Evolutionary conservation across 2,329 filamentous ascomycete species (phyloP), one percentile per base, ranked within the genome.

Genomic region (Chalaropsis ovoidea): DNA sequence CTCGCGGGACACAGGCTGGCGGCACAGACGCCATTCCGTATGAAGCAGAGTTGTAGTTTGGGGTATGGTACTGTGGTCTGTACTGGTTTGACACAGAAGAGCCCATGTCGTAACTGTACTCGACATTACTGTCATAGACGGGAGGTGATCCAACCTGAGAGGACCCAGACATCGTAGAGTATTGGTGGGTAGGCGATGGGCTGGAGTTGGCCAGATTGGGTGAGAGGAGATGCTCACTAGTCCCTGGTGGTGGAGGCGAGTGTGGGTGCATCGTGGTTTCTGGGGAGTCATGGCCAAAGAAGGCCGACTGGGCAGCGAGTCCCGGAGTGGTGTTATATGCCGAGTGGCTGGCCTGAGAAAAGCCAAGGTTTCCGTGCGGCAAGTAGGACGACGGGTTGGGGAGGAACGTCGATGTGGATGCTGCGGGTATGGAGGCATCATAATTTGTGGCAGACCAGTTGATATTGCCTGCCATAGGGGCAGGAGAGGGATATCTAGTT

Each of bases 11-110:
- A 58, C 54, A 58, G n/a, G 54, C 54, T 58, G 27, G 27, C 7
- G 54, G 54, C 5, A 58, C 54, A 39, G 54, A 58, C 39, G 54
- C 54, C 54, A 58, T 58, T 35, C 54, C 54, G 10, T 58, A 58
- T 15, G 54, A 58, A 17, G 43, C 43, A n/a, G 54, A 19, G 27
- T 39, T 58, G n/a, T 58, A 58, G n/a, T 11, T 58, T 10, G 27
- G 54, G 27, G 24, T 13, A 31, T 58, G 27, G 54, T 58, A 58
- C 31, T 58, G 54, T 39, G 54, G 27, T 13, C 54, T 19, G 54
- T 58, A 58, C 27, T 58, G 54, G 54, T 35, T 58, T 35, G 54
- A 35, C 39, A 58, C 54, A n/a, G 54, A 58, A 2, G 54, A 58
- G 24, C 54, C 27, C 24, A 58, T 31, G 31, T 58, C 54, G 24